Conservation (phyloP, 1,139 yeast genomes). For the Saccharomyces hybrid region DNA sequence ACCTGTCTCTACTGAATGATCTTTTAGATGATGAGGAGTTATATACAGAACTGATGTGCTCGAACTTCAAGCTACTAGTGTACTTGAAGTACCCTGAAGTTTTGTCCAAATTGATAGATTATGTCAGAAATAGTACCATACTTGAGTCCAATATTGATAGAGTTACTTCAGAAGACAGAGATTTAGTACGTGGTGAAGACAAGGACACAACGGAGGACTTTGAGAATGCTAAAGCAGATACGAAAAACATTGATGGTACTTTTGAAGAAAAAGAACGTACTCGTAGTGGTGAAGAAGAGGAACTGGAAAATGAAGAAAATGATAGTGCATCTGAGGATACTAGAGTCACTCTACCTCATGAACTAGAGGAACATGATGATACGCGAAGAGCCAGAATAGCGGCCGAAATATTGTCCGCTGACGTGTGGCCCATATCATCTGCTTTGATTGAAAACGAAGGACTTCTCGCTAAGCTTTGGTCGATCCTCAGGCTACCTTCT, state of each 20-base stretch:
- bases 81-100: constrained; percentile 71
- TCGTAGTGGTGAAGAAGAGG: constrained; percentile 16
- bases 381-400: constrained; percentile 77
- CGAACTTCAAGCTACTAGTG: constrained; percentile 75
- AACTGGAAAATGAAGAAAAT: constrained; percentile 19
- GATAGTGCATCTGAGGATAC: constrained; percentile 30
- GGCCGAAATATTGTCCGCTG: constrained; percentile 84
- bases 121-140: constrained; percentile 43
- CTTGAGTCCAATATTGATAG: constrained; percentile 22
- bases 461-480: constrained; percentile 69
- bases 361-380: constrained; percentile 46
- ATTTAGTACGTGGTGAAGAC: constrained; percentile 18
- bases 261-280: constrained; percentile 5
- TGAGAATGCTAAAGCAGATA: constrained; percentile 42
- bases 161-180: constrained; percentile 19
- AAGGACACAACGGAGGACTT: constrained; percentile 32
- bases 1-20: constrained; percentile 46
- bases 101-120: constrained; percentile 55
- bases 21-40: constrained; percentile 81
- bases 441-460: constrained; percentile 73
- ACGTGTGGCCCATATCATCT: constrained; percentile 91
- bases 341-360: constrained; percentile 31
- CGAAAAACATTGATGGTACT: constrained; percentile 1
- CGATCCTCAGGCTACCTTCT: constrained; percentile 54
- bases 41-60: constrained; percentile 73